Evolutionary conservation across 2,329 filamentous ascomycete species (phyloP).

Genomic region (Chlorencoelia australis): DNA sequence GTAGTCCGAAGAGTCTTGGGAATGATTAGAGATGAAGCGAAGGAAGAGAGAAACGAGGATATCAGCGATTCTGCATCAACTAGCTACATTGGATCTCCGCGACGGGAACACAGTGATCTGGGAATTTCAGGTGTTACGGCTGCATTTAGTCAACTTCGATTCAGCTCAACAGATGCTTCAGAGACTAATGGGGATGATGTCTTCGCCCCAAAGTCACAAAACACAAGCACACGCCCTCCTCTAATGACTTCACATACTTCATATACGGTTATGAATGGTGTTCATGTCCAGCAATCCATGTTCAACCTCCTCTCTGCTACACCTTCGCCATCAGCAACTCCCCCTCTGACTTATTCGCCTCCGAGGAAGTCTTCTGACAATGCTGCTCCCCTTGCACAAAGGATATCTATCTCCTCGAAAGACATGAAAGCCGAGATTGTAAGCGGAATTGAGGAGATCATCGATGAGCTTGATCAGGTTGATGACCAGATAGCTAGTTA

Average conservation of each 20-base stretch:
- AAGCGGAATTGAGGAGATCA: slow-evolving; percentile 88
- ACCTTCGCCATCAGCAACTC: slow-evolving; percentile 44
- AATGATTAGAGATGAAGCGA: slow-evolving; percentile 82
- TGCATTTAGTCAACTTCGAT: slow-evolving; percentile 21
- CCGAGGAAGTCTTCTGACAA: slow-evolving; percentile 27
- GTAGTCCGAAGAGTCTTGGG: slow-evolving; percentile 85
- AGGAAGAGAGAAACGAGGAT: slow-evolving; percentile 62
- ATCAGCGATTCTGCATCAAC: slow-evolving; percentile 24
- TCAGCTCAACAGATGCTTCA: slow-evolving; percentile 19
- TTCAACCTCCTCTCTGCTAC: slow-evolving; percentile 76
- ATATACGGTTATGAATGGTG: slow-evolving; percentile 44
- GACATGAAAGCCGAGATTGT: slow-evolving; percentile 85
- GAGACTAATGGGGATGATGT: slow-evolving; percentile 18
- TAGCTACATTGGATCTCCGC: slow-evolving; percentile 22
- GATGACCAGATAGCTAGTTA: slow-evolving; percentile 88
- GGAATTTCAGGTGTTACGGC: slow-evolving; percentile 9
- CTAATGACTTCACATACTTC: slow-evolving; percentile 53
- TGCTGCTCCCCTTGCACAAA: slow-evolving; percentile 20
- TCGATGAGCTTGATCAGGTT: slow-evolving; percentile 86
- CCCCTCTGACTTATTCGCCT: slow-evolving; percentile 41
- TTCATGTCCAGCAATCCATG: slow-evolving; percentile 56
- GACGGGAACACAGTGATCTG: slow-evolving; percentile 14
- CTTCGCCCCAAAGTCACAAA: slow-evolving; percentile 14
- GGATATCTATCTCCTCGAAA: slow-evolving; percentile 31
- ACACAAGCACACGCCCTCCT: slow-evolving; percentile 40